Evolutionary conservation across 768 basidiomycete species (phyloP).

Genomic region (Suillus bovinus): DNA sequence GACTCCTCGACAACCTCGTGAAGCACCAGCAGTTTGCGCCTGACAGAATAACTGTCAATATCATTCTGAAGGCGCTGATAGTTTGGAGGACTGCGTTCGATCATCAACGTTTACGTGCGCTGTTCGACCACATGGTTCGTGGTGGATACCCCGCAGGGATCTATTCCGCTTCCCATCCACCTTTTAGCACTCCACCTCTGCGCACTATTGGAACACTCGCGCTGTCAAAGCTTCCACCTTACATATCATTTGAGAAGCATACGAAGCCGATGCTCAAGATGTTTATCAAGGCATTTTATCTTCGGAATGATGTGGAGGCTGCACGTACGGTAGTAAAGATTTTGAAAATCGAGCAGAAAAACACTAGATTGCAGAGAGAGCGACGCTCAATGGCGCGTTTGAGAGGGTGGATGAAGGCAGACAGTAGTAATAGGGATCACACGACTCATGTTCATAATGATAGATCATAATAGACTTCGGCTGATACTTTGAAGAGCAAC

Average conservation of each 20-base stretch:
- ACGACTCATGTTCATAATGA: constrained; percentile 1
- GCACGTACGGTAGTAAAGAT: constrained; percentile 57
- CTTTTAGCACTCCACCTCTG: constrained; percentile 43
- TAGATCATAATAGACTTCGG: neutral
- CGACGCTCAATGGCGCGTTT: neutral
- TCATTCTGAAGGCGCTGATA: constrained; percentile 62
- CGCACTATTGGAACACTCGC: constrained; percentile 18
- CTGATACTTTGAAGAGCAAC: neutral
- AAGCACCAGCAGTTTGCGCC: constrained; percentile 50
- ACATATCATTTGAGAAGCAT: constrained; percentile 57
- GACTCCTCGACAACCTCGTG: constrained; percentile 43
- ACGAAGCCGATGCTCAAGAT: constrained; percentile 70
- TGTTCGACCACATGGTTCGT: constrained; percentile 68
- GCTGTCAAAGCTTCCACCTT: constrained; percentile 40
- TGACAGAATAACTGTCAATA: constrained; percentile 71
- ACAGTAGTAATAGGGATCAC: neutral
- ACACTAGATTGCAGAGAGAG: constrained; percentile 4
- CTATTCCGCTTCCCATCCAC: constrained; percentile 35
- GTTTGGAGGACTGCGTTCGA: constrained; percentile 49
- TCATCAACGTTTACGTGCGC: constrained; percentile 41
- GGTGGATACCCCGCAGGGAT: constrained; percentile 54
- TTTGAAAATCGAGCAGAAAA: constrained; percentile 43
- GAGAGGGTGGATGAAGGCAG: neutral
- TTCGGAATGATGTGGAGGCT: constrained; percentile 52
- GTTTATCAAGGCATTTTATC: constrained; percentile 67